phyloP scores from a whole-genome alignment of 495 filamentous ascomycete genomes.

The Penicillium paradoxum region DNA sequence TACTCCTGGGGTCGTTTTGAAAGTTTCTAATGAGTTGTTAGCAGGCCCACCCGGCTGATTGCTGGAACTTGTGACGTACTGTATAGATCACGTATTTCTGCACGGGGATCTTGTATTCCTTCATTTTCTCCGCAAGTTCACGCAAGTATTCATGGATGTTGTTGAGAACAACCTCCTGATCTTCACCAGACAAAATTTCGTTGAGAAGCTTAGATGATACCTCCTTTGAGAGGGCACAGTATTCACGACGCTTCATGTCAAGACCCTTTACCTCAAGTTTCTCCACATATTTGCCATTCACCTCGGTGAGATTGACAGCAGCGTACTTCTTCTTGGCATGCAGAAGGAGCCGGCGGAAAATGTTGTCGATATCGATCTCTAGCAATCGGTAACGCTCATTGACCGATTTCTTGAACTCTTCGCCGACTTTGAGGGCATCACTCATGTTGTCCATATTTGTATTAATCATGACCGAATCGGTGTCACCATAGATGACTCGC shows the following conservation, averaged over 20 bases:
- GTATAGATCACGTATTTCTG: slow-evolving; percentile 96
- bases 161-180: slow-evolving; percentile 80
- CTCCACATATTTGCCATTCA: slow-evolving; percentile 84
- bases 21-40: slow-evolving; percentile 56
- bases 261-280: slow-evolving; percentile 98
- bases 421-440: slow-evolving; percentile 84
- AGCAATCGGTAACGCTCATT: slow-evolving; percentile 86
- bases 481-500: slow-evolving; percentile 96
- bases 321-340: slow-evolving; percentile 99
- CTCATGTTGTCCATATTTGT: slow-evolving; percentile 91
- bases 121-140: slow-evolving; percentile 76
- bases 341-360: slow-evolving; percentile 87
- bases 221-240: slow-evolving; percentile 90
- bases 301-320: slow-evolving; percentile 86
- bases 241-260: slow-evolving; percentile 96
- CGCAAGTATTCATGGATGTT: slow-evolving; percentile 90
- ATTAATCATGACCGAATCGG: slow-evolving; percentile 99
- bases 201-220: slow-evolving; percentile 77
- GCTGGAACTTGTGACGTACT: slow-evolving; percentile 29
- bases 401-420: slow-evolving; percentile 71
- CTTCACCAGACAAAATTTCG: slow-evolving; percentile 89
- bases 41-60: not conserved
- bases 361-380: slow-evolving; percentile 97
- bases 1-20: slow-evolving; percentile 92
- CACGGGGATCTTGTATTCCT: slow-evolving; percentile 62